Base-by-base conservation (phyloP, 192 early-diverging fungal genomes). In the Rhizophagus sp. region DNA sequence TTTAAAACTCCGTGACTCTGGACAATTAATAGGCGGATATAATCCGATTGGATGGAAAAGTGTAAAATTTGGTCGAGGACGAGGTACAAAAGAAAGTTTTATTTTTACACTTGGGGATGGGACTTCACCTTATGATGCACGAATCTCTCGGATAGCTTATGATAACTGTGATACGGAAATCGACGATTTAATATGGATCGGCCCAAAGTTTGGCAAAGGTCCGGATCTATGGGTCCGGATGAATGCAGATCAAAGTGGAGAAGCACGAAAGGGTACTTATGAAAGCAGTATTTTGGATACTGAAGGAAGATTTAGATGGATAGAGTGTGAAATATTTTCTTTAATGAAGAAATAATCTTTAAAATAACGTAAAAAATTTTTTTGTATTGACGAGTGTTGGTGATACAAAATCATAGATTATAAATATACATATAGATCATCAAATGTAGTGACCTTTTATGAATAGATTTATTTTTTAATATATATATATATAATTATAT, bases 101-200 rank as follows among this genome's bases (percentile, higher is more conserved):
- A 25, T 73, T 41, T 73, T 73, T 24, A 27, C 71, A 34, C 22
- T 73, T 33, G 71, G 71, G 5, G 71, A 73, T 39, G 71, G 71
- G 22, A 73, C n/a, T 19, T 73, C 71, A 12, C 47, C 47, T 49
- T 27, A 73, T 47, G 47, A n/a, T 39, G 71, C 71, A 8, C 30
- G 39, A 49, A 73, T 73, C 4, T 41, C 65, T 24, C 65, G 65
- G 33, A 13, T 67, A 33, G 33, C 65, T 67, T 3, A 13, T 13
- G 5, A 27, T 67, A 19, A 27, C 0, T 12, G 13, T 7, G 65
- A 67, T 15, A 67, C 22, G 27, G 65, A 67, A 6, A 27, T 67
- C 5, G 65, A 67, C 33, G 65, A 67, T 67, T 67, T 67, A 33
- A n/a, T 33, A 33, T 67, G 65, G 65, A 9, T 33, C 10, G 65